Evolutionary conservation across 108 stramenopile genomes (phyloP), one percentile per base, ranked within the genome.

Genomic region (Tribonema minus): DNA sequence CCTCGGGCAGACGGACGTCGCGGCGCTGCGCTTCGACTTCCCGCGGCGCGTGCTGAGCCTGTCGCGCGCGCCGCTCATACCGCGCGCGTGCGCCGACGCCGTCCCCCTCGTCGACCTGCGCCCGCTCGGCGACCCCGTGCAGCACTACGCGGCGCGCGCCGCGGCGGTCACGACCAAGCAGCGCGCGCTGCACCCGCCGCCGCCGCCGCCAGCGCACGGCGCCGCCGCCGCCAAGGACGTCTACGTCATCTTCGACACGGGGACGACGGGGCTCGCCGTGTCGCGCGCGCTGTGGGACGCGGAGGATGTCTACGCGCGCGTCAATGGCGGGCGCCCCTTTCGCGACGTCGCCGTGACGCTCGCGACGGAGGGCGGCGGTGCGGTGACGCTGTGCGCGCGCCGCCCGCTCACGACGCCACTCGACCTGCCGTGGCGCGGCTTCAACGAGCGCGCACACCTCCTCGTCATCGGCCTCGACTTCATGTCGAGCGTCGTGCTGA

Each of bases 211-310:
- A n/a, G n/a, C n/a, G n/a, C n/a, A n/a, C n/a, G 20, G 15, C 46
- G 58, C 76, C 20, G 41, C 59, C 9, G 37, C 74, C 34, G 37
- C 64, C 66, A 59, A 40, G 30, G 80, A 85, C 40, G 80, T 86
- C 9, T 88, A 85, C 31, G 88, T 88, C 15, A 90, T 90, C 32
- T 88, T 90, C 68, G 90, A 90, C 46, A 90, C 90, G 3, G 90
- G 90, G 29, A 79, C 87, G 9, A 86, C 86, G n/a, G 46, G 46
- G 15, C 9, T 54, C 15, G 46, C 15, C 46, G 9, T 54, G 46
- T 54, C 46, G 20, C 46, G 46, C 20, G 46, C 9, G 46, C 20
- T 54, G 46, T 54, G 20, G 15, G 20, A 54, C 46, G 15, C 9
- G 46, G 46, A 54, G 20, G 46, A 54, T 20, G 15, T 54, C 15